Conservation (phyloP, 129 eudicot species). For the Erigeron canadensis region DNA sequence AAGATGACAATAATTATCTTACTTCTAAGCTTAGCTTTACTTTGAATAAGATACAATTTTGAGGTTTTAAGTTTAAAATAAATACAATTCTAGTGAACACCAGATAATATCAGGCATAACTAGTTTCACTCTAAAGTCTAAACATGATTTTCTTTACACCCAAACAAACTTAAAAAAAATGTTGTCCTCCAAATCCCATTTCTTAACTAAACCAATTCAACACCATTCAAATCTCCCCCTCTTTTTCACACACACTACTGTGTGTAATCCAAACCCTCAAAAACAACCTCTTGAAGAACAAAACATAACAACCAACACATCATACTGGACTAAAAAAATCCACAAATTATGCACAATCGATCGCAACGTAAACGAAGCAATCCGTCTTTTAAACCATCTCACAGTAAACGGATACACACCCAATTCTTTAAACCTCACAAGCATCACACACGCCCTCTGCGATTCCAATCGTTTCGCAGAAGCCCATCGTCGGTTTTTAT, state of each 20-base stretch:
- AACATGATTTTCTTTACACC: no score
- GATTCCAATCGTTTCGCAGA: constrained; percentile 51
- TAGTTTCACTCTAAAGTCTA: no score
- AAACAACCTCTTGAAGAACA: constrained; percentile 26
- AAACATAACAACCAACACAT: constrained; percentile 32
- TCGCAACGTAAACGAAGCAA: constrained; percentile 57
- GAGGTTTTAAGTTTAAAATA: no score
- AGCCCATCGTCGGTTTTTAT: constrained; percentile 57
- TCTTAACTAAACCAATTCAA: constrained; percentile 9
- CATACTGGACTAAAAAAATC: constrained; percentile 57
- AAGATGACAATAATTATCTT: no score
- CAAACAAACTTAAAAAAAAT: neutral
- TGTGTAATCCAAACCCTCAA: constrained; percentile 3
- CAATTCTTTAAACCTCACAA: constrained; percentile 61
- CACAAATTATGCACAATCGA: constrained; percentile 62
- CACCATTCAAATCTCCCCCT: constrained; percentile 16
- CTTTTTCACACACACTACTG: constrained; percentile 21
- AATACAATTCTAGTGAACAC: no score
- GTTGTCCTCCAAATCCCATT: constrained; percentile 26
- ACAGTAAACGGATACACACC: constrained; percentile 52
- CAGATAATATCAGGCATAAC: no score
- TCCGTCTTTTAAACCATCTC: constrained; percentile 50
- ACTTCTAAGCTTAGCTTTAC: no score
- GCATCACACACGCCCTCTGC: constrained; percentile 73
- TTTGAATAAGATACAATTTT: no score